phyloP scores from a whole-genome alignment of 1,284 basidiomycete species.

The Ganoderma multipileum region DNA sequence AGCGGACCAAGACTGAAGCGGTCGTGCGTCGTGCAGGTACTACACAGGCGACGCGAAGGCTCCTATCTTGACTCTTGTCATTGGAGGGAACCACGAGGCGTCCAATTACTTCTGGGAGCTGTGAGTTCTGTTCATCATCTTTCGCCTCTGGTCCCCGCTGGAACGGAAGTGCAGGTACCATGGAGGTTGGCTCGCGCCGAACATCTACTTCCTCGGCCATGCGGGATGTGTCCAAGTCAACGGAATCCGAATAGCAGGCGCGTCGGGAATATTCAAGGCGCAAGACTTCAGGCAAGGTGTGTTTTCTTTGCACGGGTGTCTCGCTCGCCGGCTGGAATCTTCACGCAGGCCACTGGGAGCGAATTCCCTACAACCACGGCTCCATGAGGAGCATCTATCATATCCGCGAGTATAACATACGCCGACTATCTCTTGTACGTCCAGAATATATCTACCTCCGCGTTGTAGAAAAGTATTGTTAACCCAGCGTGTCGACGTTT shows the following conservation, averaged over 20 bases:
- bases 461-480: neutral
- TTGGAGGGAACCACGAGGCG: slow-evolving; percentile 98
- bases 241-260: slow-evolving; percentile 87
- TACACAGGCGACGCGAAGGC: slow-evolving; percentile 86
- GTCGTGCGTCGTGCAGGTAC: slow-evolving; percentile 54
- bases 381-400: slow-evolving; percentile 91
- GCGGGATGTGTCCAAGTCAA: slow-evolving; percentile 91
- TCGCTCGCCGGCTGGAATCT: neutral
- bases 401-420: slow-evolving; percentile 86
- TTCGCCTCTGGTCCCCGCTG: slow-evolving; percentile 6
- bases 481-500: slow-evolving; percentile 1
- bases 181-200: slow-evolving; percentile 95
- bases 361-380: slow-evolving; percentile 70
- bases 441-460: slow-evolving; percentile 5
- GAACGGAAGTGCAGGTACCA: slow-evolving; percentile 69
- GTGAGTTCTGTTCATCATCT: slow-evolving; percentile 52
- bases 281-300: slow-evolving; percentile 82
- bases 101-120: slow-evolving; percentile 98
- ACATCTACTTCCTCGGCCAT: slow-evolving; percentile 96
- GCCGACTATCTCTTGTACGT: slow-evolving; percentile 80
- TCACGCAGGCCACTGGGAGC: slow-evolving; percentile 71
- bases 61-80: slow-evolving; percentile 91
- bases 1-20: neutral
- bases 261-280: slow-evolving; percentile 92
- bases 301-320: neutral